Evolutionary conservation across 768 basidiomycete species (phyloP).

Genomic region (Tylopilus rubrobrunneus): DNA sequence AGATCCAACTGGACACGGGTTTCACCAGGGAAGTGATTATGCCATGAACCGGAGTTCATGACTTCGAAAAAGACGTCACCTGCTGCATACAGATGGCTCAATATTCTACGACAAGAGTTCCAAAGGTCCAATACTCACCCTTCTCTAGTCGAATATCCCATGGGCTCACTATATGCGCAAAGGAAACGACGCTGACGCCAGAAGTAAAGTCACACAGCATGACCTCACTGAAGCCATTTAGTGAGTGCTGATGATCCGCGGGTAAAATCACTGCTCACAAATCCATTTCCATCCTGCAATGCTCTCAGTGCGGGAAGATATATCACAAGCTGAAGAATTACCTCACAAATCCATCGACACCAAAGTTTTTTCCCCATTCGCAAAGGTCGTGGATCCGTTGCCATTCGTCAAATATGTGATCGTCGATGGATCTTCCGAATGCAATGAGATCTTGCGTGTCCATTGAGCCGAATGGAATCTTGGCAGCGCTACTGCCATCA

Average conservation of each 20-base stretch:
- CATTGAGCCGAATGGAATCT: slow-evolving; percentile 38
- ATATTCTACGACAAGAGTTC: too few relatives aligned
- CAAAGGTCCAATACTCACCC: too few relatives aligned
- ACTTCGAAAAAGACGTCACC: too few relatives aligned
- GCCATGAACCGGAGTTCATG: too few relatives aligned
- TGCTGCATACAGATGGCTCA: too few relatives aligned
- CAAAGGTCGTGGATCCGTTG: too few relatives aligned
- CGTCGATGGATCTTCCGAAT: slow-evolving; percentile 34
- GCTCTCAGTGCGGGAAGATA: neutral
- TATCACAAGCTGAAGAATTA: neutral
- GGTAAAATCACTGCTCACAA: slow-evolving; percentile 23
- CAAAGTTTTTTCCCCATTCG: slow-evolving; percentile 38
- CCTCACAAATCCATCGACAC: slow-evolving; percentile 48
- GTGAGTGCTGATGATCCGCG: too few relatives aligned
- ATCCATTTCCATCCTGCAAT: slow-evolving; percentile 26
- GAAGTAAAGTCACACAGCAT: slow-evolving; percentile 33
- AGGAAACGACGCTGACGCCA: slow-evolving; percentile 26
- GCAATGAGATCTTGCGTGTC: slow-evolving; percentile 45
- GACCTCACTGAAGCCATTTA: slow-evolving; percentile 27
- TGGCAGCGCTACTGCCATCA: slow-evolving; percentile 48
- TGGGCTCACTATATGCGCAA: slow-evolving; percentile 6
- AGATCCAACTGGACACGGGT: too few relatives aligned
- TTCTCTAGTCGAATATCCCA: too few relatives aligned
- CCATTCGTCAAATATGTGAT: too few relatives aligned
- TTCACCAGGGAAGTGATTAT: too few relatives aligned